Percentiles rank a stretch among this genome's conserved stretches.
Conservation (phyloP, 306 rosid species). For the Abrus precatorius region DNA sequence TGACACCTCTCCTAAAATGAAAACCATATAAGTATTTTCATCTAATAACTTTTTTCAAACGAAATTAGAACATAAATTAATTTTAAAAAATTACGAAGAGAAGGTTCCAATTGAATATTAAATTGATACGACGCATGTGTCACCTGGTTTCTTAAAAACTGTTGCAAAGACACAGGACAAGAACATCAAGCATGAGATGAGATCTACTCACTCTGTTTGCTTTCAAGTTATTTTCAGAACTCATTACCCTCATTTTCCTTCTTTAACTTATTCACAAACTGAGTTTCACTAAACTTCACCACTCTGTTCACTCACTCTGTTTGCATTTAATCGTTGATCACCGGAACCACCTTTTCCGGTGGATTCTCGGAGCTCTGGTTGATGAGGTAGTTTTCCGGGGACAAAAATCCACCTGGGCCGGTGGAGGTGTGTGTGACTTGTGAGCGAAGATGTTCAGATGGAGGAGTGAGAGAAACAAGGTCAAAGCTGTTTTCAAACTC, state of each 20-base stretch:
- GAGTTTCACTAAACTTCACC: conserved; percentile 27
- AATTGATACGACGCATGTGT: conserved; percentile 43
- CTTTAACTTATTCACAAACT: conserved; percentile 21
- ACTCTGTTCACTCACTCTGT: neutral
- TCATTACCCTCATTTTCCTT: neutral
- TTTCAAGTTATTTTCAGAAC: conserved; percentile 27
- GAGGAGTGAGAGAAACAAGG: conserved; percentile 86
- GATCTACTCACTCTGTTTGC: conserved; percentile 49
- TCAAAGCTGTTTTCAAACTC: conserved; percentile 86
- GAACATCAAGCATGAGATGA: conserved; percentile 26
- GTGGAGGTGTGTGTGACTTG: conserved; percentile 3
- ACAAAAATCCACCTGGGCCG: conserved; percentile 20
- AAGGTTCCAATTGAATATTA: conserved; percentile 59
- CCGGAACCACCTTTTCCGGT: conserved; percentile 47
- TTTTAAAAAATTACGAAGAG: neutral
- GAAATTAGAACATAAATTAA: neutral
- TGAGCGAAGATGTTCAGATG: conserved; percentile 82
- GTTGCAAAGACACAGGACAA: conserved; percentile 43
- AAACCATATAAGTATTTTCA: neutral
- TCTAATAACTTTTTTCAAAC: neutral
- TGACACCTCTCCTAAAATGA: conserved; percentile 24
- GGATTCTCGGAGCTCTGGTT: conserved; percentile 37
- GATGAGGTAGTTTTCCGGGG: conserved; percentile 47
- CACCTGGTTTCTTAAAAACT: conserved; percentile 50
- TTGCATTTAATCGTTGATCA: conserved; percentile 24